A percentile compares a stretch with the other conserved stretches of the same genome.
These are phyloP conservation scores for Phytophthora constricta DNA, from an alignment of 352 stramenopile genomes.

Conservation along the genomic window DNA sequence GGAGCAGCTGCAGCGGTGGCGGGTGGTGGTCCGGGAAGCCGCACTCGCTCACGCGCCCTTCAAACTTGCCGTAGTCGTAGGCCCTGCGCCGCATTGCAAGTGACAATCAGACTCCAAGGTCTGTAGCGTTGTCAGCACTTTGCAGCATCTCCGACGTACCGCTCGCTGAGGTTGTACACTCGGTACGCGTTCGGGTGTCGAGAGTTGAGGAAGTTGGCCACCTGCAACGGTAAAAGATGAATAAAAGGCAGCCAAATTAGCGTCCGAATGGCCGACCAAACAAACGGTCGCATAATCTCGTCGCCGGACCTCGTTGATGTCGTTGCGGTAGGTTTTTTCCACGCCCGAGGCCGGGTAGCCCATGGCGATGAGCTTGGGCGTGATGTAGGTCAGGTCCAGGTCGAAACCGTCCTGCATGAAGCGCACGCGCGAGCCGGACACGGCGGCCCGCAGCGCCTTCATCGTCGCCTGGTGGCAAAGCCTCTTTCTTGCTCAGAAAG, in stretches of 20 bases:
- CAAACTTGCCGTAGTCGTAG: slow-evolving; percentile 84
- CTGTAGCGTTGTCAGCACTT: too few species aligned
- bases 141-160: too few species aligned
- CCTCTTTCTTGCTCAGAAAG: background rate
- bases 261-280: background rate
- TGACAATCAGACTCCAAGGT: too few species aligned
- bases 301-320: slow-evolving; percentile 70
- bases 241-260: background rate
- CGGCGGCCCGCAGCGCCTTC: slow-evolving; percentile 79
- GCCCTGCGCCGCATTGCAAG: slow-evolving; percentile 30
- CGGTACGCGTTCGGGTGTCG: slow-evolving; percentile 71
- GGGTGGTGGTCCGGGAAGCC: slow-evolving; percentile 86
- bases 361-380: slow-evolving; percentile 81
- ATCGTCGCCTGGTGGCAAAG: slow-evolving; percentile 36
- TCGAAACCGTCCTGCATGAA: slow-evolving; percentile 87
- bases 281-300: background rate
- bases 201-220: slow-evolving; percentile 71
- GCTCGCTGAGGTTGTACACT: slow-evolving; percentile 87
- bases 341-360: slow-evolving; percentile 81
- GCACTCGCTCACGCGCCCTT: slow-evolving; percentile 73
- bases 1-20: slow-evolving; percentile 73
- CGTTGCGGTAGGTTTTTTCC: slow-evolving; percentile 88
- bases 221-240: too few species aligned
- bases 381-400: slow-evolving; percentile 89
- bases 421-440: slow-evolving; percentile 83